A percentile compares a stretch with the other conserved stretches of the same genome.
Conservation (phyloP, 768 basidiomycete species). For the Mrakia frigida region DNA sequence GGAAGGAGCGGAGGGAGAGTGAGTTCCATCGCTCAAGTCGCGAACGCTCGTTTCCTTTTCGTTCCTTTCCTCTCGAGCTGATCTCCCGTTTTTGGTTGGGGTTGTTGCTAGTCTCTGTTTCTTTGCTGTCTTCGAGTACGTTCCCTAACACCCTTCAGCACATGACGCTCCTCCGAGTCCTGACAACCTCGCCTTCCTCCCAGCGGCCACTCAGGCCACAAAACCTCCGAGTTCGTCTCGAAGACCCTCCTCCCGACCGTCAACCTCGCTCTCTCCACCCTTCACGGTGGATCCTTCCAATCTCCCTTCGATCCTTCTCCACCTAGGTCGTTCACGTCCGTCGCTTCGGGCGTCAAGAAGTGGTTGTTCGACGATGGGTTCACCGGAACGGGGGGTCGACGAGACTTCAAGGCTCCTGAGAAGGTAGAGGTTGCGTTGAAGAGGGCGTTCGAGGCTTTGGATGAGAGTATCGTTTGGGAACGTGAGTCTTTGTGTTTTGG, state of each 20-base stretch:
- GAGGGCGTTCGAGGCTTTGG: slow-evolving; percentile 21
- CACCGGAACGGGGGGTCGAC: background rate
- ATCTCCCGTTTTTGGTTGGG: slow-evolving; percentile 67
- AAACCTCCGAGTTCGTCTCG: slow-evolving; percentile 78
- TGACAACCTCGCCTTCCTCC: background rate
- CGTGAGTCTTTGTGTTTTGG: background rate
- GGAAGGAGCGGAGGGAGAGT: slow-evolving; percentile 29
- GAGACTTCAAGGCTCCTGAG: slow-evolving; percentile 7
- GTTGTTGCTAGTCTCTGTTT: slow-evolving; percentile 54
- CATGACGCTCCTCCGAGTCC: slow-evolving; percentile 31
- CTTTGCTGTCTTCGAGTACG: slow-evolving; percentile 64
- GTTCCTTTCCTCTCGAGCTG: slow-evolving; percentile 48
- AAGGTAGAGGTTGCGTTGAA: slow-evolving; percentile 3
- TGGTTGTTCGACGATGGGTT: slow-evolving; percentile 34
- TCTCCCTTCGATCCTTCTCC: slow-evolving; percentile 22
- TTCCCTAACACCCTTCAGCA: background rate
- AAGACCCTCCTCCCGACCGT: slow-evolving; percentile 79
- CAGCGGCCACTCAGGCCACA: slow-evolving; percentile 69
- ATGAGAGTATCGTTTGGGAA: slow-evolving; percentile 28
- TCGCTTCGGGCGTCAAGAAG: slow-evolving; percentile 41
- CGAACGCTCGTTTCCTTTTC: background rate
- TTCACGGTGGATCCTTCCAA: slow-evolving; percentile 35
- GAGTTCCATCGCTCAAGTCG: background rate
- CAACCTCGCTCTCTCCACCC: slow-evolving; percentile 59
- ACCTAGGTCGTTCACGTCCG: background rate